Evolutionary conservation across 805 yeast species (phyloP).

Genomic region (Teunomyces stri): DNA sequence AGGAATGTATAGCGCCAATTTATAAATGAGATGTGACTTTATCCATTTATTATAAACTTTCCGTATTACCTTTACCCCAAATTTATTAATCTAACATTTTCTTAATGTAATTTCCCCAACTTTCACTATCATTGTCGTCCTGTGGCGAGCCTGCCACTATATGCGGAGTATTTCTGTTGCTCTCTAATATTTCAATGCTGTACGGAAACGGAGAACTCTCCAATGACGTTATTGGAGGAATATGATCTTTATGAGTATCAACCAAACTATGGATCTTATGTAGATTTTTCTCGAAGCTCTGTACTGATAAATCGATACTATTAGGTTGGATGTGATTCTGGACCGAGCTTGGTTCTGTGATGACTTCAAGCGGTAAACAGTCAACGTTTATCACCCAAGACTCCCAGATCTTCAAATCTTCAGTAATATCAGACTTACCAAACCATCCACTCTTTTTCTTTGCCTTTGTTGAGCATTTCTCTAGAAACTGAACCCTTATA

Average conservation of each 20-base stretch:
- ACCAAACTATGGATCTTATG: slow-evolving; percentile 49
- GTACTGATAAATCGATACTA: slow-evolving; percentile 33
- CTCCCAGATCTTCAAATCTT: slow-evolving; percentile 61
- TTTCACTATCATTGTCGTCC: slow-evolving; percentile 34
- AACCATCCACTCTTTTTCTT: slow-evolving; percentile 56
- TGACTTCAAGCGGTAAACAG: slow-evolving; percentile 33
- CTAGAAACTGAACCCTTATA: slow-evolving; percentile 37
- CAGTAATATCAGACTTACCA: slow-evolving; percentile 33
- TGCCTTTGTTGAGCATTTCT: slow-evolving; percentile 33
- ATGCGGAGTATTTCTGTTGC: slow-evolving; percentile 1
- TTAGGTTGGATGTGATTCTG: slow-evolving; percentile 8
- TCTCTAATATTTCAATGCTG: slow-evolving; percentile 24
- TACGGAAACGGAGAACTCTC: slow-evolving; percentile 66
- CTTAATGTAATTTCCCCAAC: slow-evolving; percentile 37
- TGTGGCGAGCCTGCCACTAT: slow-evolving; percentile 3
- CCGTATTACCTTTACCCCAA: background rate
- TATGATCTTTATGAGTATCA: slow-evolving; percentile 59
- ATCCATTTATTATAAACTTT: background rate
- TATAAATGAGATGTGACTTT: slow-evolving; percentile 15
- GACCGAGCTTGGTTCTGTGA: slow-evolving; percentile 6
- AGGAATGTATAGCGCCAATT: slow-evolving; percentile 39
- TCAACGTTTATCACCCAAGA: slow-evolving; percentile 59
- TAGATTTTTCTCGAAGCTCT: slow-evolving; percentile 41
- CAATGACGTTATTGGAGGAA: slow-evolving; percentile 70
- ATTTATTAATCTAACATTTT: slow-evolving; percentile 16